Percentiles rank a stretch among this genome's conserved stretches.
Evolutionary conservation across 495 filamentous ascomycete species (phyloP).

Genomic region (Staphylotrichum tortipilum): DNA sequence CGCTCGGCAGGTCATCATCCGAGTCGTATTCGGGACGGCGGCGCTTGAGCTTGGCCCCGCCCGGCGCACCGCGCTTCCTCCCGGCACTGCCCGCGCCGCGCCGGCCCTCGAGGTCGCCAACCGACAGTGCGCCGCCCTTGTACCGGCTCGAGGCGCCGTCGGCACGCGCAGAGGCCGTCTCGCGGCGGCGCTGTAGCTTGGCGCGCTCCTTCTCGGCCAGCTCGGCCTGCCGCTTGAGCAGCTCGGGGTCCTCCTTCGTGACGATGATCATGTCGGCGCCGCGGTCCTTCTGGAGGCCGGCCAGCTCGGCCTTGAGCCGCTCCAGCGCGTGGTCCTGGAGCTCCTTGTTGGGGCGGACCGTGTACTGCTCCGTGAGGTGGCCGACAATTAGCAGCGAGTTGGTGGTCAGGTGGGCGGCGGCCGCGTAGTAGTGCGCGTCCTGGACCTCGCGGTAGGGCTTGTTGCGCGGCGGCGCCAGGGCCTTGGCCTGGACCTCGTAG

Average conservation of each 20-base stretch:
- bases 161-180: conserved; percentile 57
- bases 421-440: conserved; percentile 72
- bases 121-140: conserved; percentile 52
- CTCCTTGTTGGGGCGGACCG: conserved; percentile 57
- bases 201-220: conserved; percentile 60
- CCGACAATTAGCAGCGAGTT: conserved; percentile 66
- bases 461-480: conserved; percentile 55
- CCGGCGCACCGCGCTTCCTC: conserved; percentile 37
- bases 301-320: conserved; percentile 61
- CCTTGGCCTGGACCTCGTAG: conserved; percentile 68
- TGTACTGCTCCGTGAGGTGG: conserved; percentile 70
- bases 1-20: conserved; percentile 58
- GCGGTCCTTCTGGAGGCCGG: conserved; percentile 44
- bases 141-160: conserved; percentile 45
- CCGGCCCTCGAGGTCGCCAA: conserved; percentile 65
- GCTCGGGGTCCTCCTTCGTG: conserved; percentile 70
- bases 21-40: conserved; percentile 47
- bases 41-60: conserved; percentile 34
- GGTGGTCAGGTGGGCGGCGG: conserved; percentile 59
- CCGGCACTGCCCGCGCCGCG: conserved; percentile 22
- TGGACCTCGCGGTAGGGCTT: conserved; percentile 62
- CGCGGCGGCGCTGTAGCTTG: conserved; percentile 58
- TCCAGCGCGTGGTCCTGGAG: conserved; percentile 72
- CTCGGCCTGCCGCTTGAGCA: conserved; percentile 68
- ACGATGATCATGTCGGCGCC: conserved; percentile 47